Conservation (phyloP, 768 basidiomycete species). For the Rhodotorula graminis region DNA sequence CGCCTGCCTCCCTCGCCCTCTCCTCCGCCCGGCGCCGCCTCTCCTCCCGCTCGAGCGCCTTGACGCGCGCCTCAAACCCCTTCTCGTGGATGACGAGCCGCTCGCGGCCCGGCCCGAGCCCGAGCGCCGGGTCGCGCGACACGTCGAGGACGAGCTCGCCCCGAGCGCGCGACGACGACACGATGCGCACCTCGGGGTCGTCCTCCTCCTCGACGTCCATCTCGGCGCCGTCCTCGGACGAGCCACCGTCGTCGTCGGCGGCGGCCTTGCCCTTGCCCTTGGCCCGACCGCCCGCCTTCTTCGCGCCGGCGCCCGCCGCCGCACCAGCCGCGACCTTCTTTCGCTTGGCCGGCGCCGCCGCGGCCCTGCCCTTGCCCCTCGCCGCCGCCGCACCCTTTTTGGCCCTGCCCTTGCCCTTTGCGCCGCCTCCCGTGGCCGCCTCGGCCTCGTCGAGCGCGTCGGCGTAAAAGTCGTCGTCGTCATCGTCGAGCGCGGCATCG, state of each 20-base stretch:
- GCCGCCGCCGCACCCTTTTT: neutral
- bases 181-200: neutral
- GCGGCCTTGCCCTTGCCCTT: slow-evolving; percentile 5
- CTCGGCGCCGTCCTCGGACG: neutral
- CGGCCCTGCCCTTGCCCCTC: neutral
- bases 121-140: neutral
- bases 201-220: slow-evolving; percentile 4
- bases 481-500: neutral
- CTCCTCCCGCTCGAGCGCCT: neutral
- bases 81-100: slow-evolving; percentile 10
- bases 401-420: neutral
- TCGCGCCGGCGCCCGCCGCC: too few species aligned
- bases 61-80: neutral
- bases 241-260: neutral
- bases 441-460: slow-evolving; percentile 2
- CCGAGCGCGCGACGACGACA: neutral
- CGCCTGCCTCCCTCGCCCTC: neutral
- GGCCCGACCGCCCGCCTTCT: neutral
- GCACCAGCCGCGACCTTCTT: neutral
- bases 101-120: neutral
- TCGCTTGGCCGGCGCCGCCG: neutral
- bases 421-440: neutral
- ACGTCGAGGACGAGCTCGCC: slow-evolving; percentile 20
- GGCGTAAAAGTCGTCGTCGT: slow-evolving; percentile 20
- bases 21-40: neutral